Evolutionary conservation across 2,329 filamentous ascomycete species (phyloP).

Genomic region (Cytospora schulzeri): DNA sequence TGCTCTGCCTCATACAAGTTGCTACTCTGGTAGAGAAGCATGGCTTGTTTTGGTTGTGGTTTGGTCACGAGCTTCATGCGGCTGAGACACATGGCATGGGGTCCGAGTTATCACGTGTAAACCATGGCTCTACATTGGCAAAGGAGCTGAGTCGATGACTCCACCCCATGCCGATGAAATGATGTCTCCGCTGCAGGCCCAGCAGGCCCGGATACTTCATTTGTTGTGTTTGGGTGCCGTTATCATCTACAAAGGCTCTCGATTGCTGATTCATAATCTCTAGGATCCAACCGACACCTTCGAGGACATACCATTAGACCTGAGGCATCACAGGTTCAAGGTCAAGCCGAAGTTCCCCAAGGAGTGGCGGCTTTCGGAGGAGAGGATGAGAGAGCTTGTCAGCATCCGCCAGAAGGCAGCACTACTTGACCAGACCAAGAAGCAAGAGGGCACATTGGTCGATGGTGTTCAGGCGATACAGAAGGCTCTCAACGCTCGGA

Average conservation of each 20-base stretch:
- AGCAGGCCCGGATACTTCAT: not conserved
- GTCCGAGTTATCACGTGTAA: no score
- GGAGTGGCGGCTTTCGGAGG: constrained; percentile 77
- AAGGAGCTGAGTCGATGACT: not conserved
- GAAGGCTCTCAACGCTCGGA: constrained; percentile 35
- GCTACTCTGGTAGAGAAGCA: no score
- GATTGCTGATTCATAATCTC: constrained; percentile 10
- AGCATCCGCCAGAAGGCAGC: constrained; percentile 55
- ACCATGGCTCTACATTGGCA: not conserved
- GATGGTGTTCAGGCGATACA: constrained; percentile 57
- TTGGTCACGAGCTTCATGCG: not conserved
- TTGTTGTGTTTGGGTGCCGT: not conserved
- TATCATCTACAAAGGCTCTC: not conserved
- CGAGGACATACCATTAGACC: constrained; percentile 85
- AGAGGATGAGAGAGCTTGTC: constrained; percentile 68
- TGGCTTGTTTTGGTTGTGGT: not conserved
- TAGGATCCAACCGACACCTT: constrained; percentile 78
- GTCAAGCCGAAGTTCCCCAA: constrained; percentile 72
- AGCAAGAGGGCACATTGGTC: constrained; percentile 58
- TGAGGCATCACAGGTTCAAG: constrained; percentile 78
- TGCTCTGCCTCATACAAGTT: no score
- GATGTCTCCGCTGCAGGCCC: not conserved
- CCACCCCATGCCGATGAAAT: not conserved
- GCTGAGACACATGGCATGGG: not conserved
- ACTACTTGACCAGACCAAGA: constrained; percentile 56